Conservation (phyloP, 2,329 filamentous ascomycete genomes). For the Trichoderma sp. region DNA sequence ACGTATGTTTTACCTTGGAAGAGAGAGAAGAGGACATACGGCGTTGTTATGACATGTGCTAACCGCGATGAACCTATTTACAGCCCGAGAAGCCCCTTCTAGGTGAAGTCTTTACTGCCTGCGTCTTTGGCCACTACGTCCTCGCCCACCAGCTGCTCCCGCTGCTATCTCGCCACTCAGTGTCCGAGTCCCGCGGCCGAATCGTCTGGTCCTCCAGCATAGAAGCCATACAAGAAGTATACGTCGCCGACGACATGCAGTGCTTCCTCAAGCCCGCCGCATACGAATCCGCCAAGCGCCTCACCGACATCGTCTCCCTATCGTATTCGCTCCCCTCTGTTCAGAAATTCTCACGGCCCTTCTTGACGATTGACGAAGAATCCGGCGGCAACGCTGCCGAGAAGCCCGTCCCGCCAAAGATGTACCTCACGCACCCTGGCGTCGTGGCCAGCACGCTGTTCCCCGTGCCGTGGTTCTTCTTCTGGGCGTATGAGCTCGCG, state of each 20-base stretch:
- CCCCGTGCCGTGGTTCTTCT: constrained; percentile 70
- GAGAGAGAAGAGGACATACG: no score
- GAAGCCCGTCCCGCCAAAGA: constrained; percentile 54
- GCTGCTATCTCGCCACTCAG: constrained; percentile 61
- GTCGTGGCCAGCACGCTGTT: constrained; percentile 83
- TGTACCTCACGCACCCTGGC: constrained; percentile 85
- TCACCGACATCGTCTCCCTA: constrained; percentile 82
- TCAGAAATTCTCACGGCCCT: constrained; percentile 58
- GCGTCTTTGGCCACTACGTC: constrained; percentile 94
- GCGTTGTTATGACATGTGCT: not conserved
- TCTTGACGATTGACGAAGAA: constrained; percentile 49
- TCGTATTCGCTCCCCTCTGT: constrained; percentile 70
- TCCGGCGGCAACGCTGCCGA: constrained; percentile 28
- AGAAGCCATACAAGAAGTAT: constrained; percentile 61
- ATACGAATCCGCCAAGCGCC: constrained; percentile 86
- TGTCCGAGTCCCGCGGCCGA: constrained; percentile 57
- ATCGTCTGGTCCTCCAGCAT: constrained; percentile 88
- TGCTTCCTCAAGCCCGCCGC: constrained; percentile 63
- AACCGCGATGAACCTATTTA: not conserved
- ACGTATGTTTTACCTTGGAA: constrained; percentile 36
- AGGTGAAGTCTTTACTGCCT: constrained; percentile 85
- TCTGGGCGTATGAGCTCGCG: constrained; percentile 67
- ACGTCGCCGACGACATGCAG: constrained; percentile 76
- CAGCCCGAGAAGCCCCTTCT: constrained; percentile 63
- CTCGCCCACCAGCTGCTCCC: constrained; percentile 80